These are phyloP conservation scores for Anthostomella pinea DNA, from an alignment of 2,329 filamentous ascomycete genomes.

Conservation along the genomic window DNA sequence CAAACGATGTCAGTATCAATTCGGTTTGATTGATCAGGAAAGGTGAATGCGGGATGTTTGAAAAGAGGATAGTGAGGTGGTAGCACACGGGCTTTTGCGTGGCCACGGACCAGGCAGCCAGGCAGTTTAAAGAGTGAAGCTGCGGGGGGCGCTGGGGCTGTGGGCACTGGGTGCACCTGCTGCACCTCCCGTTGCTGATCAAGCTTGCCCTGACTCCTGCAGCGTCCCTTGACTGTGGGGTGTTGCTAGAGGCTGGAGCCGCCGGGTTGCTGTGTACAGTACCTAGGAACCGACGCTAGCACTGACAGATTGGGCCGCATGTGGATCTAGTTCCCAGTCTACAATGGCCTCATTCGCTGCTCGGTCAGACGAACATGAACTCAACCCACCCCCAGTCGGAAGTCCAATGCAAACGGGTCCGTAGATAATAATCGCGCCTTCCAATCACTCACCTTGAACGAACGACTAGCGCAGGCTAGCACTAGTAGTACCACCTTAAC, in stretches of 20 bases:
- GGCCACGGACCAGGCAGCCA: constrained; percentile 36
- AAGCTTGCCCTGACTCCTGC: neutral
- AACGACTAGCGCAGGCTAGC: constrained; percentile 19
- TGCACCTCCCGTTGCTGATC: neutral
- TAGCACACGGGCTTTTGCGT: constrained; percentile 43
- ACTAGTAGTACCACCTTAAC: constrained; percentile 20
- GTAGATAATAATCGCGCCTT: too few relatives aligned
- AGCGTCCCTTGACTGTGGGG: too few relatives aligned
- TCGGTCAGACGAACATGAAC: too few relatives aligned
- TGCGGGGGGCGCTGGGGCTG: constrained; percentile 20
- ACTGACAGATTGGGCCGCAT: too few relatives aligned
- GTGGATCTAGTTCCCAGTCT: too few relatives aligned
- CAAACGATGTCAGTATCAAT: constrained; percentile 37
- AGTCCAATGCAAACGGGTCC: too few relatives aligned
- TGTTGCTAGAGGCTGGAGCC: too few relatives aligned
- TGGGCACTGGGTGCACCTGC: constrained; percentile 21
- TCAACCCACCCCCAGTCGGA: too few relatives aligned
- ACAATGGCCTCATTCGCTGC: too few relatives aligned
- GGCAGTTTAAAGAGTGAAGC: constrained; percentile 37
- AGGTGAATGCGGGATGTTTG: constrained; percentile 47
- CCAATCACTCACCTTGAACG: constrained; percentile 9
- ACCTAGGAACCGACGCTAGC: too few relatives aligned
- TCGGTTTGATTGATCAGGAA: constrained; percentile 44
- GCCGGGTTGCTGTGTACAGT: too few relatives aligned
- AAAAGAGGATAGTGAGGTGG: constrained; percentile 51